Base-by-base conservation (phyloP, 1,284 basidiomycete species). In the Sparassis latifolia region DNA sequence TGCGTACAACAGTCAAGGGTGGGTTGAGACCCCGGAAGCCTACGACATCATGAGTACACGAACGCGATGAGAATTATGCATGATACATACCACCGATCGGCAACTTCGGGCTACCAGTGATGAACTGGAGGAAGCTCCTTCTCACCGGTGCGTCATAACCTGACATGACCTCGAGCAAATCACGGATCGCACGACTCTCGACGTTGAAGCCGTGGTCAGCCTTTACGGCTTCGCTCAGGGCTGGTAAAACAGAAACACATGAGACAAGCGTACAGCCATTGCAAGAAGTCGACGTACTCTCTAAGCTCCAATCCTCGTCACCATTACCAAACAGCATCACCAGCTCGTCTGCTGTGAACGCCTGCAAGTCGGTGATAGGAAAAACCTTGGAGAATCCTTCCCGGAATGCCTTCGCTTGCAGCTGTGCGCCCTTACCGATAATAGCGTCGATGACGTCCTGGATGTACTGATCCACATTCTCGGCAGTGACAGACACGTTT, bases 131-230 rank as follows among this genome's bases (percentile, higher is more conserved):
- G 70, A 91, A 98, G 54, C 88, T 86, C 53, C 97, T 84, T 39
- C 96, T 84, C 42, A 84, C 80, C 2, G 78, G 67, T 27, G 68
- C 68, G 59, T 90, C 84, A 62, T 91, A 97, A 47, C 81, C 78
- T 0, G 90, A 76, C 84, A 99, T 91, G 60, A 95, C 81, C 51
- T 89, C 86, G 37, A 97, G 72, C 53, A 99, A 77, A 63, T 94
- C 86, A 42, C 85, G 83, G 58, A 99, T 94, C 1, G 93, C 84
- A 32, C 84, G 82, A 64, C 92, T 96, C 66, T 98, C 96, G 27
- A 89, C 84, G 58, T 95, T 95, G 76, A 96, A 98, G 7, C 97
- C 97, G 66, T 99, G 97, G 64, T 99, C 97, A 7, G 97, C 96
- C 69, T 98, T 98, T 69, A 98, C 71, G 4, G 88, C 82, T 63